Conservation (phyloP, 768 basidiomycete species). For the Dioszegia crocea region DNA sequence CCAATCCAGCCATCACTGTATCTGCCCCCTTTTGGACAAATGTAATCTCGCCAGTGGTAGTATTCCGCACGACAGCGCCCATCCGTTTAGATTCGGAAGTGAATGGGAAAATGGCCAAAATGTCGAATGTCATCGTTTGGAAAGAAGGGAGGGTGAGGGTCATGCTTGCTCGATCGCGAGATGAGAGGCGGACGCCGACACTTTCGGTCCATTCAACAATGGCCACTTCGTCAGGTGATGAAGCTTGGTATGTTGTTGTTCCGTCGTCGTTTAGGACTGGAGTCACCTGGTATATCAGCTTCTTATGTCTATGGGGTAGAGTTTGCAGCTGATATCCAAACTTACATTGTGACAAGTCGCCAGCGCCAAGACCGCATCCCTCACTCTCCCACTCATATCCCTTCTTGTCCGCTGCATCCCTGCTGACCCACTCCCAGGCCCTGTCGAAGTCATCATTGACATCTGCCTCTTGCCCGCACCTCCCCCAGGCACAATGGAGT, state of each 20-base stretch:
- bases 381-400: constrained; percentile 90
- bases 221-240: constrained; percentile 97
- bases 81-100: constrained; percentile 98
- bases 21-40: constrained; percentile 98
- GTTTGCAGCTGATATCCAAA: constrained; percentile 9
- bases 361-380: constrained; percentile 85
- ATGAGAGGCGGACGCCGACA: constrained; percentile 80
- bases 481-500: constrained; percentile 58
- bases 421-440: background rate
- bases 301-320: too few species aligned
- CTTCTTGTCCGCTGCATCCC: constrained; percentile 43
- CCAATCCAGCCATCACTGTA: constrained; percentile 93
- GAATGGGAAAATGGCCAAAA: constrained; percentile 95
- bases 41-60: constrained; percentile 67
- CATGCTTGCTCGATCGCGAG: constrained; percentile 87
- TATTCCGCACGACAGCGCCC: constrained; percentile 91
- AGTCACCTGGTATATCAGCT: constrained; percentile 64
- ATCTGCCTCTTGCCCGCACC: constrained; percentile 14
- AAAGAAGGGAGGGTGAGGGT: constrained; percentile 71
- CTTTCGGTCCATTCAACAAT: constrained; percentile 97
- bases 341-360: constrained; percentile 93
- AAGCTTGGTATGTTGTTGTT: constrained; percentile 92
- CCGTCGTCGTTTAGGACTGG: constrained; percentile 93
- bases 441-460: background rate
- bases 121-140: constrained; percentile 64